These are phyloP conservation scores for Xylaria scruposa DNA, from an alignment of 495 filamentous ascomycete genomes.

Conservation along the genomic window DNA sequence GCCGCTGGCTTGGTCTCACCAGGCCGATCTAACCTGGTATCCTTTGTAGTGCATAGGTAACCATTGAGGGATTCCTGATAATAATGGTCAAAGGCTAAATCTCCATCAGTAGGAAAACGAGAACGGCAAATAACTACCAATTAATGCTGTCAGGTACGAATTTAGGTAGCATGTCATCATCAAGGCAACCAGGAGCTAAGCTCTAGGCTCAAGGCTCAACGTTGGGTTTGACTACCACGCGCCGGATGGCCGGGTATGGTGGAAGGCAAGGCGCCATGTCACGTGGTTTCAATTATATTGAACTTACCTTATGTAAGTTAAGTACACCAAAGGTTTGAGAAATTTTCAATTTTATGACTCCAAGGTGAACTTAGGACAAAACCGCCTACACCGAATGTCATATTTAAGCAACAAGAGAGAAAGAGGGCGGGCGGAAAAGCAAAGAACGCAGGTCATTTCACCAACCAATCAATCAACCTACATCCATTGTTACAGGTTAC, in stretches of 20 bases:
- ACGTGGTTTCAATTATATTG: conserved; percentile 28
- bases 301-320: no score
- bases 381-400: background rate
- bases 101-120: no score
- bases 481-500: background rate
- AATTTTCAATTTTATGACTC: no score
- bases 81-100: background rate
- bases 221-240: conserved; percentile 18
- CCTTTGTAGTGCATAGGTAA: background rate
- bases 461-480: background rate
- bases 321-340: no score
- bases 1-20: background rate
- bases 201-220: background rate
- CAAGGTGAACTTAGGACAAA: no score
- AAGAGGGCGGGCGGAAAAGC: background rate
- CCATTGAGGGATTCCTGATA: background rate
- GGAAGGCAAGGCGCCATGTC: conserved; percentile 33
- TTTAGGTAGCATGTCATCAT: no score
- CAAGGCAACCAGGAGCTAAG: conserved; percentile 8
- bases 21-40: background rate
- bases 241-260: conserved; percentile 19
- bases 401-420: background rate
- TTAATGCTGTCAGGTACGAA: background rate
- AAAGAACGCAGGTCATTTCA: background rate
- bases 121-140: background rate